Conservation (phyloP, 2,329 filamentous ascomycete genomes). For the Venturiaceae sp. region DNA sequence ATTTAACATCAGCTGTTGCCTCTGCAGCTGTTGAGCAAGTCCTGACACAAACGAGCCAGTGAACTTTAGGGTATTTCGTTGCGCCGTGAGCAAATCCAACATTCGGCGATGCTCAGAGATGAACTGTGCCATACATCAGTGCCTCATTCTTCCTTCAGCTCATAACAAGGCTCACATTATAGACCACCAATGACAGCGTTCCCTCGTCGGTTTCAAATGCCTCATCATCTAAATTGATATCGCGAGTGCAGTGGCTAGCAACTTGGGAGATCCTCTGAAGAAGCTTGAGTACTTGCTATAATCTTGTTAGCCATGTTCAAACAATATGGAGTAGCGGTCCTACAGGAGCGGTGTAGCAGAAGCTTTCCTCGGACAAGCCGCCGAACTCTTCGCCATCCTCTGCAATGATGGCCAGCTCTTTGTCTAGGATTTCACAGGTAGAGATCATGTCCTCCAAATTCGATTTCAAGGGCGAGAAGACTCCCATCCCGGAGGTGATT, state of each 20-base stretch:
- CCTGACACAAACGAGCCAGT: not conserved
- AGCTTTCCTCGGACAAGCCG: slow-evolving; percentile 1
- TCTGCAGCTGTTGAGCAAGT: not conserved
- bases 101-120: slow-evolving; percentile 6
- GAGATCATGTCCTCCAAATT: slow-evolving; percentile 9
- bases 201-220: not conserved
- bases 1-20: slow-evolving; percentile 1
- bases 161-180: not conserved
- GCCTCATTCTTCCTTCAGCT: not conserved
- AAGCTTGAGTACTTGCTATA: slow-evolving; percentile 1
- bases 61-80: not conserved
- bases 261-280: not conserved
- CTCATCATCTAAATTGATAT: slow-evolving; percentile 5
- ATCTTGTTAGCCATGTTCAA: not conserved
- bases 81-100: slow-evolving; percentile 3
- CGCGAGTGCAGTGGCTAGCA: not conserved
- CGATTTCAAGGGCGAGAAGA: not conserved
- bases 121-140: not conserved
- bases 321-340: not conserved
- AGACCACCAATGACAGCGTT: not conserved
- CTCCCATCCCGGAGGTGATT: not conserved
- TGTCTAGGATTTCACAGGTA: slow-evolving; percentile 2
- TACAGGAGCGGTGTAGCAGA: slow-evolving; percentile 7
- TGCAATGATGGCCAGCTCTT: not conserved
- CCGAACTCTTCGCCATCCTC: slow-evolving; percentile 7